Percentiles rank a stretch among this genome's conserved stretches.
Conservation (phyloP, 2,329 filamentous ascomycete genomes). For the Ascochyta pisi region DNA sequence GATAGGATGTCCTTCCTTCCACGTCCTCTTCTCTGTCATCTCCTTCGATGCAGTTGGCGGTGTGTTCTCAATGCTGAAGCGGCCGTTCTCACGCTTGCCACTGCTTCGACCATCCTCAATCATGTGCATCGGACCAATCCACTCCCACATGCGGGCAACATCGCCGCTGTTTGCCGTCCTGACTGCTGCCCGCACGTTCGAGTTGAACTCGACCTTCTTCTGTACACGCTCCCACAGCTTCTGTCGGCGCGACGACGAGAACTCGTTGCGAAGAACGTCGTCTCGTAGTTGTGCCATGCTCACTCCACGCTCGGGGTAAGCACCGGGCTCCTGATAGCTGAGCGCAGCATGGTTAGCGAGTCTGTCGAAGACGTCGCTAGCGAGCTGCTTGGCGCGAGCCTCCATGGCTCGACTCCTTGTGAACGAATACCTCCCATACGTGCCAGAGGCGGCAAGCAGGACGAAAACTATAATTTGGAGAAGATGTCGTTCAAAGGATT, state of each 20-base stretch:
- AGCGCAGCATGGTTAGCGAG: conserved; percentile 83
- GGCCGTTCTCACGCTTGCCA: conserved; percentile 41
- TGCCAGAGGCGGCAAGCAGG: conserved; percentile 55
- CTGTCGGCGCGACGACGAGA: conserved; percentile 77
- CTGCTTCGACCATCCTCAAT: conserved; percentile 49
- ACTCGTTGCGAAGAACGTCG: conserved; percentile 83
- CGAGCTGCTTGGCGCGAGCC: conserved; percentile 79
- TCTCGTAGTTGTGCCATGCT: conserved; percentile 89
- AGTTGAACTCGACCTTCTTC: conserved; percentile 88
- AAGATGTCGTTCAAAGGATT: conserved; percentile 86
- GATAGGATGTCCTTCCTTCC: conserved; percentile 57
- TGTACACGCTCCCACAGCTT: conserved; percentile 84
- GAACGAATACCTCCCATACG: conserved; percentile 72
- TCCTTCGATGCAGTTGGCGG: conserved; percentile 39
- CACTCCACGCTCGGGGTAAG: conserved; percentile 77
- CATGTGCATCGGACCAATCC: conserved; percentile 67
- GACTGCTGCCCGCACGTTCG: conserved; percentile 83
- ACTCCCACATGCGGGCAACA: conserved; percentile 71
- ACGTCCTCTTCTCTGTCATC: conserved; percentile 46
- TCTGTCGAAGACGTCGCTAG: conserved; percentile 82
- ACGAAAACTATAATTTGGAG: conserved; percentile 72
- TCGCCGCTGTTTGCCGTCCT: conserved; percentile 64
- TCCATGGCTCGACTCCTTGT: conserved; percentile 69
- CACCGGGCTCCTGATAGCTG: conserved; percentile 69
- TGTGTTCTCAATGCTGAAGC: conserved; percentile 45